These are phyloP conservation scores for Boletus pseudo-olivaceus DNA, from an alignment of 768 basidiomycete genomes.

Conservation along the genomic window DNA sequence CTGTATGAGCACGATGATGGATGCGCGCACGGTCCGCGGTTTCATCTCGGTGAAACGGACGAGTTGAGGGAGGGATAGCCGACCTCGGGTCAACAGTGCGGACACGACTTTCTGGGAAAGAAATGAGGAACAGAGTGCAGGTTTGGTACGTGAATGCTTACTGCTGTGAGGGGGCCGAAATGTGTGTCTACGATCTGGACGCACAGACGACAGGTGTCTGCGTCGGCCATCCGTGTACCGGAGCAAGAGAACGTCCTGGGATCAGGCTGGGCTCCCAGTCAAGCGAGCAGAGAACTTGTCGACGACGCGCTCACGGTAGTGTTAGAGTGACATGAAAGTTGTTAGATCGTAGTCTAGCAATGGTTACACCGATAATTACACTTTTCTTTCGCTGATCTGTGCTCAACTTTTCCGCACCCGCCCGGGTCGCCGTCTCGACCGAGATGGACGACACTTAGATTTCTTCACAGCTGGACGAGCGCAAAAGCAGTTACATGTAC, in stretches of 20 bases:
- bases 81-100: conserved; percentile 74
- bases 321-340: conserved; percentile 13
- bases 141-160: conserved; percentile 33
- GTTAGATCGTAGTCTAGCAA: neutral
- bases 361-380: conserved; percentile 1
- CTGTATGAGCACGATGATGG: conserved; percentile 78
- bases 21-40: conserved; percentile 63
- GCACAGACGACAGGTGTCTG: conserved; percentile 58
- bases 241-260: neutral
- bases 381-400: neutral
- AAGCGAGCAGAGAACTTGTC: neutral
- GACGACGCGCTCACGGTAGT: neutral
- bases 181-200: conserved; percentile 59
- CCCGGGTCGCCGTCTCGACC: conserved; percentile 1
- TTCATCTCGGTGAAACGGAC: conserved; percentile 66
- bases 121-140: neutral
- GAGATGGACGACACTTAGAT: neutral
- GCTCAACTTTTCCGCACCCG: too few relatives aligned
- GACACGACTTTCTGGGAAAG: conserved; percentile 63
- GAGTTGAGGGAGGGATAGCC: conserved; percentile 67
- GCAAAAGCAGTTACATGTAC: conserved; percentile 6
- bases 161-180: conserved; percentile 64
- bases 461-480: neutral
- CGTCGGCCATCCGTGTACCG: conserved; percentile 52
- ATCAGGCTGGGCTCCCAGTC: neutral